Evolutionary conservation across 2,329 filamentous ascomycete genomes (phyloP).

Genomic region (Coniochaeta sp.): DNA sequence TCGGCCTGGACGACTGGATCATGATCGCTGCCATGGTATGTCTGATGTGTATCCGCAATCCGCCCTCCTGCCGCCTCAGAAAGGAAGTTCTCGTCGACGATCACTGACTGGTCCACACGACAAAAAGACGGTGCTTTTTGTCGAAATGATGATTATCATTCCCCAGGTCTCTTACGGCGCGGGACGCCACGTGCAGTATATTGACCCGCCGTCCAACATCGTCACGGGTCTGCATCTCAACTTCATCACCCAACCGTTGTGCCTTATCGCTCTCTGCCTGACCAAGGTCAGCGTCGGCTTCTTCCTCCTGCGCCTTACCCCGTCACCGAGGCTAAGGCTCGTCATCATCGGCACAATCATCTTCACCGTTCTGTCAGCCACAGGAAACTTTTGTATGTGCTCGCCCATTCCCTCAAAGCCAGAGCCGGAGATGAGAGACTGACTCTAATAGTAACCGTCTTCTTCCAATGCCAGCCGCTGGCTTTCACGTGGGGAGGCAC

Average conservation of each 20-base stretch:
- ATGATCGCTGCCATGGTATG: constrained; percentile 20
- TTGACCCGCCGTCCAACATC: constrained; percentile 14
- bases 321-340: constrained; percentile 9
- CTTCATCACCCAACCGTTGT: constrained; percentile 22
- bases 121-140: constrained; percentile 9
- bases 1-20: constrained; percentile 19
- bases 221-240: constrained; percentile 18
- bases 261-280: constrained; percentile 16
- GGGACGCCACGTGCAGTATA: constrained; percentile 18
- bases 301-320: constrained; percentile 18
- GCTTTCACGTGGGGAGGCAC: constrained; percentile 14
- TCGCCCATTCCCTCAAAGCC: too few species aligned
- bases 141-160: constrained; percentile 19
- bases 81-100: background rate
- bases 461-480: constrained; percentile 17
- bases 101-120: background rate
- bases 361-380: constrained; percentile 17
- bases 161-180: constrained; percentile 17
- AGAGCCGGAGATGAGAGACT: background rate
- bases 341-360: constrained; percentile 15
- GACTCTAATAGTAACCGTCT: constrained; percentile 13
- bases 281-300: constrained; percentile 21
- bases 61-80: background rate
- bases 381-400: constrained; percentile 14
- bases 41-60: background rate